Evolutionary conservation across 768 basidiomycete genomes (phyloP), one percentile per base, ranked within the genome.

Genomic region (Trichaptum fuscoviolaceum): DNA sequence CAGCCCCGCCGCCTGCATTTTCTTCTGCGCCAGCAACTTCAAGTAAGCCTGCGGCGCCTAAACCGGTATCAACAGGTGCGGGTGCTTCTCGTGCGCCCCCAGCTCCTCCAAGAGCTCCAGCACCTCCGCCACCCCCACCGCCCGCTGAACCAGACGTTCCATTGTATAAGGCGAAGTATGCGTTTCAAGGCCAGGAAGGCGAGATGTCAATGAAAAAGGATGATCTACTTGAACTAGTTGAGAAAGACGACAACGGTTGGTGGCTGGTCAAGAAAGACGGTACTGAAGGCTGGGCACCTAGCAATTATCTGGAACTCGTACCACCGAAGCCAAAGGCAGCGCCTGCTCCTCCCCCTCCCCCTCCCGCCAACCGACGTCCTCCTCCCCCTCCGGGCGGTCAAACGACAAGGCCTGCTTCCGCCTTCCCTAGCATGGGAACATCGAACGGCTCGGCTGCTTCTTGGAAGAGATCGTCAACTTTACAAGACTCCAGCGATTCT

Each of bases 201-300:
- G 97, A 99, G 77, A 89, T 98, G 83, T 80, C 87, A 7, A 77
- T 99, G 63, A 85, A 83, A 70, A 98, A 98, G 76, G 97, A 95
- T 71, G 97, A 98, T 67, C 66, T 92, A 2, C 92, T 99, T 1
- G 96, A 98, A 78, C 80, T 99, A 23, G 81, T 95, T 35, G 90
- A 96, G 80, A 95, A 97, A 75, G 89, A 90, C 73, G 87, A 95
- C 67, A 96, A 96, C 71, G 97, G 96, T 2, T 99, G 97, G 97
- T 99, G 97, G 96, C 82, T 97, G 35, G 90, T 98, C 66, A 92
- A 90, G 82, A 94, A 91, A 77, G 84, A 82, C 64, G 85, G 84
- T 1, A 77, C 80, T 20, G 95, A 98, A 74, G 97, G 94, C 17
- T 99, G 96, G 95, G 94, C 96, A 23, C 97, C 97, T 1, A 88